A percentile compares a stretch with the other conserved stretches of the same genome.
These are phyloP conservation scores for Populus trichocarpa DNA, from an alignment of 441 rosid genomes.

Conservation along the genomic window DNA sequence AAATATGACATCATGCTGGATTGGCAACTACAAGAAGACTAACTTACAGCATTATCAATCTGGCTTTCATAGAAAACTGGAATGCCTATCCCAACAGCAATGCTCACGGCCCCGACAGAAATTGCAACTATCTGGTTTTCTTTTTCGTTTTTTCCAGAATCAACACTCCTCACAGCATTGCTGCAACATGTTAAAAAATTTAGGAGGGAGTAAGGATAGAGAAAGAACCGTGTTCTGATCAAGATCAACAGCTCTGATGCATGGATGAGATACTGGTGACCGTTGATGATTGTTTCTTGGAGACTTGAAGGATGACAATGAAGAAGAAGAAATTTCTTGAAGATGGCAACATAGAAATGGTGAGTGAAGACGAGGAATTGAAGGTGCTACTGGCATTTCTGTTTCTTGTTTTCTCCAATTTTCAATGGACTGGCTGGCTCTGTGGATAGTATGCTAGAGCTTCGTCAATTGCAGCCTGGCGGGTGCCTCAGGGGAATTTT, in stretches of 20 bases:
- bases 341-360: constrained; percentile 54
- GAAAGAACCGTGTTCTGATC: constrained; percentile 75
- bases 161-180: not conserved
- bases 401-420: not conserved
- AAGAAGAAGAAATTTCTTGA: constrained; percentile 26
- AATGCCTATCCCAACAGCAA: constrained; percentile 78
- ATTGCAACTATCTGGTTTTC: constrained; percentile 61
- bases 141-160: not conserved
- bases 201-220: not conserved
- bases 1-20: no score
- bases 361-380: constrained; percentile 52
- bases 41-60: constrained; percentile 79
- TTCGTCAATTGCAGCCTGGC: not conserved
- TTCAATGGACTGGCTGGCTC: not conserved
- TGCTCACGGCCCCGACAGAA: constrained; percentile 76
- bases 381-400: constrained; percentile 45
- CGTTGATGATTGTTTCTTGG: constrained; percentile 31
- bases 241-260: constrained; percentile 66
- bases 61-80: constrained; percentile 83
- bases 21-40: not conserved
- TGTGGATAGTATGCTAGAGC: not conserved
- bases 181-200: not conserved
- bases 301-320: constrained; percentile 19
- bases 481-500: not conserved
- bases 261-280: constrained; percentile 44